phyloP scores from a whole-genome alignment of 2,329 filamentous ascomycete genomes.

The Ophiostoma himal-ulmi region DNA sequence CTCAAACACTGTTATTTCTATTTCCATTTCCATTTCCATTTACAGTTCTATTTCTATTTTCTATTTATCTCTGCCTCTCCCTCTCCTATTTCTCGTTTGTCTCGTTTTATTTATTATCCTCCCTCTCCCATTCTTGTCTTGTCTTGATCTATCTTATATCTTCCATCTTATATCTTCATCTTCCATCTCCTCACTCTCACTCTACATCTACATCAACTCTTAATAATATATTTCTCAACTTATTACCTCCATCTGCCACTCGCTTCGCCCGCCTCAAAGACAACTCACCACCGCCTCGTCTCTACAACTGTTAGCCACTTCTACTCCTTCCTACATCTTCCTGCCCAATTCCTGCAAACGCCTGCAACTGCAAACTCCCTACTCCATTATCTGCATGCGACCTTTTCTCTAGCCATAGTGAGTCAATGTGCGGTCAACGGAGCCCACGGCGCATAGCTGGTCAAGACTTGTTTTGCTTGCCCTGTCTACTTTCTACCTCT shows the following conservation, averaged over 20 bases:
- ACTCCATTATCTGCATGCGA: slow-evolving; percentile 20
- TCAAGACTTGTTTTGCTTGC: no score
- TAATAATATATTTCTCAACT: neutral
- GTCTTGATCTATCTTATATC: neutral
- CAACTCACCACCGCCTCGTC: neutral
- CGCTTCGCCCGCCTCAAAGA: slow-evolving; percentile 5
- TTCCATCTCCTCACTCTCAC: neutral
- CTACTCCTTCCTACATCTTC: slow-evolving; percentile 6
- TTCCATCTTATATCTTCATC: slow-evolving; percentile 11
- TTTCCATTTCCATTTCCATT: neutral
- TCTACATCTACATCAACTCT: neutral
- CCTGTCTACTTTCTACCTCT: no score
- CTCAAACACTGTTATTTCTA: neutral
- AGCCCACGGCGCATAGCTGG: neutral
- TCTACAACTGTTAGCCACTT: neutral
- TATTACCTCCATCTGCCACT: neutral
- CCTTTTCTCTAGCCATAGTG: slow-evolving; percentile 17
- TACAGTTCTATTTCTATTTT: slow-evolving; percentile 8
- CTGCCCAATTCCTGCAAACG: slow-evolving; percentile 18
- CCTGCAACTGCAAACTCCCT: slow-evolving; percentile 10
- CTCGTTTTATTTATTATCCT: slow-evolving; percentile 18
- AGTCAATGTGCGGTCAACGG: slow-evolving; percentile 22
- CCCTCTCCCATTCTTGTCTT: slow-evolving; percentile 15
- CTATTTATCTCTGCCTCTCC: slow-evolving; percentile 8
- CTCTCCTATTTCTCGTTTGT: slow-evolving; percentile 15